Conservation (phyloP, 1,284 basidiomycete genomes). For the Leccinum laetum region DNA sequence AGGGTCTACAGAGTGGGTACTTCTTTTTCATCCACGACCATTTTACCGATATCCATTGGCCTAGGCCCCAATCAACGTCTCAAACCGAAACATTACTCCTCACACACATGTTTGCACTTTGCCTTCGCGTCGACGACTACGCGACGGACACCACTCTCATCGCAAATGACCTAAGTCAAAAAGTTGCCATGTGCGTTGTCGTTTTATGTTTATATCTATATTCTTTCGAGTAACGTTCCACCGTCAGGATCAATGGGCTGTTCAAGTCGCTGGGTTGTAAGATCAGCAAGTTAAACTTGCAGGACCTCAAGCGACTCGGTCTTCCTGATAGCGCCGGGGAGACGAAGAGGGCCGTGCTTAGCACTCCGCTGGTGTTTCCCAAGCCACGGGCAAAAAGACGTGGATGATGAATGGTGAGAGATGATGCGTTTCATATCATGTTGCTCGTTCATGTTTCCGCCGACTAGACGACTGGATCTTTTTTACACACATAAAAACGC, state of each 20-base stretch:
- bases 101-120: constrained; percentile 78
- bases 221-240: background rate
- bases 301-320: constrained; percentile 69
- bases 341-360: constrained; percentile 70
- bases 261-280: constrained; percentile 70
- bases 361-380: constrained; percentile 79
- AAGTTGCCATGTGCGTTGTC: constrained; percentile 57
- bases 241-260: constrained; percentile 44
- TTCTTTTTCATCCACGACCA: background rate
- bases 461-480: background rate
- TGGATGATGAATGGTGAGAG: constrained; percentile 6
- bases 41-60: background rate
- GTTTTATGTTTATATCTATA: background rate
- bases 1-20: constrained; percentile 57
- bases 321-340: constrained; percentile 58
- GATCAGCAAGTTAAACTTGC: constrained; percentile 54
- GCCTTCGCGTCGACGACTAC: constrained; percentile 77
- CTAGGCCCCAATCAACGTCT: constrained; percentile 68
- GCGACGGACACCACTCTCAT: constrained; percentile 67
- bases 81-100: constrained; percentile 71
- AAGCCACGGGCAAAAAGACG: constrained; percentile 42
- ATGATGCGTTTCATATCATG: background rate
- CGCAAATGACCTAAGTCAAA: constrained; percentile 72
- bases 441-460: background rate
- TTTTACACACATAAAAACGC: background rate